Conservation (phyloP, 441 rosid genomes). For the Gossypium schwendimanii region DNA sequence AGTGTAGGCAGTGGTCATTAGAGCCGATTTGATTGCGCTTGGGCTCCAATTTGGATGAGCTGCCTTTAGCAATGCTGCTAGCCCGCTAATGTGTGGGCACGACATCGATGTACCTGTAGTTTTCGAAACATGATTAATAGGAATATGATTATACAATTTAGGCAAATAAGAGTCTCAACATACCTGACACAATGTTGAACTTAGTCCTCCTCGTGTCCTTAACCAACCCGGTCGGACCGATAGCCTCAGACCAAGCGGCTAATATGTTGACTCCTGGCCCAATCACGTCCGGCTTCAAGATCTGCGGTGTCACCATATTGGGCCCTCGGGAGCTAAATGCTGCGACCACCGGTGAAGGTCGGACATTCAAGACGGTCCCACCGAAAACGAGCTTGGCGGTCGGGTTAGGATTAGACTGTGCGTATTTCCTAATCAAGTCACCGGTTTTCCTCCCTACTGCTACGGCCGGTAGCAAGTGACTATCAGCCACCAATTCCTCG, state of each 20-base stretch:
- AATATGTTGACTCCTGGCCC: conserved; percentile 88
- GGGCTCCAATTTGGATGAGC: conserved; percentile 68
- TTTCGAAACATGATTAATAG: background rate
- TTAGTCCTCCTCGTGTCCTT: conserved; percentile 49
- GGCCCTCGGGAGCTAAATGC: conserved; percentile 91
- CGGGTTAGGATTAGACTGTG: conserved; percentile 32
- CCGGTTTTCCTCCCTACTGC: conserved; percentile 74
- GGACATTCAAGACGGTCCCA: conserved; percentile 60
- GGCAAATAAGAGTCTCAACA: too few relatives aligned
- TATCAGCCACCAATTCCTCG: conserved; percentile 84
- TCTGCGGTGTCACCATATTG: conserved; percentile 66
- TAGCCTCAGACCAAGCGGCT: conserved; percentile 70
- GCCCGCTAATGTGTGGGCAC: conserved; percentile 65
- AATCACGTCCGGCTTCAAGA: conserved; percentile 83
- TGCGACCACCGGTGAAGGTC: conserved; percentile 82
- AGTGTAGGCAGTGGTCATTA: conserved; percentile 53
- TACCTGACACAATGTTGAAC: conserved; percentile 86
- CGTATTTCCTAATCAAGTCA: conserved; percentile 49
- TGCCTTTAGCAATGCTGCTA: conserved; percentile 53
- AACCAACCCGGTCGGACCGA: conserved; percentile 70
- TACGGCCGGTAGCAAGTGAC: conserved; percentile 67
- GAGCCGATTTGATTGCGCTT: conserved; percentile 58
- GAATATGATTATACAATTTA: too few relatives aligned
- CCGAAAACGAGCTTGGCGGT: conserved; percentile 48
- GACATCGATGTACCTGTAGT: conserved; percentile 53